These are phyloP conservation scores for Fallopia convolvulus DNA, from an alignment of 148 eudicot genomes.

Conservation along the genomic window DNA sequence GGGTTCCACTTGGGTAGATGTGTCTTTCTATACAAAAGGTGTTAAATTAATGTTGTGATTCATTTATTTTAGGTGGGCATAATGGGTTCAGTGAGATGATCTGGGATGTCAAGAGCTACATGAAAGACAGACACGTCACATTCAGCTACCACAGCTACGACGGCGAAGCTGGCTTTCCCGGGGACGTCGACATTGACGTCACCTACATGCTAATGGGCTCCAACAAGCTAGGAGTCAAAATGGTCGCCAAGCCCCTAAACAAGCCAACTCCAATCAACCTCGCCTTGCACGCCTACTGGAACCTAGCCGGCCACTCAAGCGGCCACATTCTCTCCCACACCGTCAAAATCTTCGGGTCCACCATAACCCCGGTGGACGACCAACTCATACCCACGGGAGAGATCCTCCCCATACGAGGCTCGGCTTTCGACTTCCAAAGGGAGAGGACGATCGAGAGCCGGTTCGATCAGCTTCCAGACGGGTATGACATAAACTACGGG, in stretches of 20 bases:
- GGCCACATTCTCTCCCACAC: conserved; percentile 53
- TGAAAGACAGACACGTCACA: conserved; percentile 19
- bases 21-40: too few species aligned
- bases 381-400: conserved; percentile 59
- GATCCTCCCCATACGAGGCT: conserved; percentile 28
- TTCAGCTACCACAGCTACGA: conserved; percentile 26
- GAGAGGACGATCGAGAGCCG: conserved; percentile 41
- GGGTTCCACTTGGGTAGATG: too few species aligned
- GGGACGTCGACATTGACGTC: conserved; percentile 35
- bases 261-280: conserved; percentile 69
- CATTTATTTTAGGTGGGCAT: conserved; percentile 36
- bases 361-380: conserved; percentile 45
- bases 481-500: conserved; percentile 79
- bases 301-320: conserved; percentile 61
- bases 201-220: conserved; percentile 42
- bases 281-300: conserved; percentile 76
- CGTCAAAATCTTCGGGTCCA: conserved; percentile 38
- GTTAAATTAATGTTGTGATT: too few species aligned
- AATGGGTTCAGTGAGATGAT: conserved; percentile 39
- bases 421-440: conserved; percentile 49
- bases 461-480: conserved; percentile 32
- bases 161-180: conserved; percentile 61
- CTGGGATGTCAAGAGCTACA: conserved; percentile 20
- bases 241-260: conserved; percentile 48
- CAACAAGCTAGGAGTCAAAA: conserved; percentile 32